phyloP scores from a whole-genome alignment of 169 alveolate genomes.

The Eimeria necatrix region DNA sequence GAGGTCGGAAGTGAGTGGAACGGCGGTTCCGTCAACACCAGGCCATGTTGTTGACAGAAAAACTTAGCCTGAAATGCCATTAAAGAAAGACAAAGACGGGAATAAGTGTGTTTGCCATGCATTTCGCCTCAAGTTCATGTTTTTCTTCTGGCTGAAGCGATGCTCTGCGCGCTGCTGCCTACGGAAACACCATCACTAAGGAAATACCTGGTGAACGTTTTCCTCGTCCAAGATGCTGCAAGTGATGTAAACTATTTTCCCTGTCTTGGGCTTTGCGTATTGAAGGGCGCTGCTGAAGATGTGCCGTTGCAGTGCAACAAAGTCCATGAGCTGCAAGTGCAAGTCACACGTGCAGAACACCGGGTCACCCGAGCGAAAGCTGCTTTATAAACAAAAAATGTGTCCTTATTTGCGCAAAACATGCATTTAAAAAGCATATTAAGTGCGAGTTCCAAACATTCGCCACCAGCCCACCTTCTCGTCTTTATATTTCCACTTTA shows the following conservation, averaged over 20 bases:
- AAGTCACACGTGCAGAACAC: not conserved
- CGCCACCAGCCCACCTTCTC: conserved; percentile 82
- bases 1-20: conserved; percentile 92
- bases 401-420: not conserved
- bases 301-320: conserved; percentile 86
- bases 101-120: not conserved
- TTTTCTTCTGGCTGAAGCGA: not conserved
- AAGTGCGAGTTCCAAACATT: no score
- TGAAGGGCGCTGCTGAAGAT: conserved; percentile 88
- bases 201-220: conserved; percentile 87
- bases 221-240: conserved; percentile 94
- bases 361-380: not conserved
- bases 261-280: conserved; percentile 88
- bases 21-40: conserved; percentile 89
- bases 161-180: no score
- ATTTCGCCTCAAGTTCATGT: not conserved
- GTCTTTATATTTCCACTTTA: conserved; percentile 92
- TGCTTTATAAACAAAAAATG: no score
- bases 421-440: no score
- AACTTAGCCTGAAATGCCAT: conserved; percentile 84
- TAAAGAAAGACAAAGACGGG: not conserved
- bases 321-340: conserved; percentile 61
- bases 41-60: conserved; percentile 86
- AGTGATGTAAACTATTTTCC: conserved; percentile 95
- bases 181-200: not conserved